phyloP scores from a whole-genome alignment of 2,329 filamentous ascomycete genomes.

The Aspergillus tubingensis region DNA sequence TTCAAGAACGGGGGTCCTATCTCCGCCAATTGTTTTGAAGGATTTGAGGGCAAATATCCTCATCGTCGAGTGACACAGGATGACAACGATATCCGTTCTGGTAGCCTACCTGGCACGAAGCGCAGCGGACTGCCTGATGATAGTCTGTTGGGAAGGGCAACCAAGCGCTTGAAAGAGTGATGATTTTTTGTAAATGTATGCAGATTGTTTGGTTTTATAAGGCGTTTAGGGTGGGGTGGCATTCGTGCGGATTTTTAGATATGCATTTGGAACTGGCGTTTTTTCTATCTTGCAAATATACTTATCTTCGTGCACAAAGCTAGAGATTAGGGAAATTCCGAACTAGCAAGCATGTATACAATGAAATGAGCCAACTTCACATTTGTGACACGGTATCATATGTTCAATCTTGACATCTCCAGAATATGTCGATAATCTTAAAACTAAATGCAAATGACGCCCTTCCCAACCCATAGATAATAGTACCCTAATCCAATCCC shows the following conservation, averaged over 20 bases:
- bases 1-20: constrained; percentile 72
- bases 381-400: background rate
- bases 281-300: background rate
- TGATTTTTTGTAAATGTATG: background rate
- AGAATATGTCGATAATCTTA: background rate
- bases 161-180: constrained; percentile 58
- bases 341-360: background rate
- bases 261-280: constrained; percentile 4
- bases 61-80: constrained; percentile 88
- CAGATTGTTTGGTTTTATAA: background rate
- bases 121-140: constrained; percentile 84
- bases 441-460: background rate
- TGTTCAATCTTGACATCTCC: background rate
- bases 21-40: constrained; percentile 85
- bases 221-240: background rate
- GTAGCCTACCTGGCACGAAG: constrained; percentile 88
- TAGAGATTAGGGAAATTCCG: background rate
- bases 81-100: constrained; percentile 91
- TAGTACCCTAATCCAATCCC: background rate
- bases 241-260: background rate
- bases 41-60: constrained; percentile 84
- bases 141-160: constrained; percentile 58
- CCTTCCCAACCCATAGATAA: background rate
- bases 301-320: background rate
- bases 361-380: background rate